Evolutionary conservation across 805 yeast genomes (phyloP).

Genomic region (Cephaloascus fragrans): DNA sequence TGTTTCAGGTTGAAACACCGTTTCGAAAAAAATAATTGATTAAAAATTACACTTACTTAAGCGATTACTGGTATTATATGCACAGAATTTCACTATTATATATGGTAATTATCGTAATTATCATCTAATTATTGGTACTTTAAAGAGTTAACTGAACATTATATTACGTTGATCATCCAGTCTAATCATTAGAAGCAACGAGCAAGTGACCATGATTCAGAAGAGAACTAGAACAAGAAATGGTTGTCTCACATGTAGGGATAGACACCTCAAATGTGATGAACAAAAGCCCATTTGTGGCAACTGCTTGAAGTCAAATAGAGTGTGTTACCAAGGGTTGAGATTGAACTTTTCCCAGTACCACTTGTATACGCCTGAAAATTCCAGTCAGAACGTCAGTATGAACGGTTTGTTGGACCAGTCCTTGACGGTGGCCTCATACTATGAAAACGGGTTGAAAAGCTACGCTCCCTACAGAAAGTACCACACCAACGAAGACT

Average conservation of each 20-base stretch:
- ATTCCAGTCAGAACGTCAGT: not conserved
- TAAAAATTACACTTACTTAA: too few relatives aligned
- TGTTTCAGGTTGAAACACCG: too few relatives aligned
- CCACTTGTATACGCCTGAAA: constrained; percentile 4
- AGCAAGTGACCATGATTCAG: too few relatives aligned
- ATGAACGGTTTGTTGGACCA: constrained; percentile 22
- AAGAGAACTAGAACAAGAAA: constrained; percentile 9
- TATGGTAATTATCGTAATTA: too few relatives aligned
- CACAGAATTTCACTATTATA: too few relatives aligned
- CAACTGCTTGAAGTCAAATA: constrained; percentile 40
- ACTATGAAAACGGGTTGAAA: constrained; percentile 22
- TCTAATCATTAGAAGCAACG: too few relatives aligned
- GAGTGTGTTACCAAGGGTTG: constrained; percentile 36
- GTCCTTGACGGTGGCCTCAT: constrained; percentile 29
- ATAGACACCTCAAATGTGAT: constrained; percentile 61
- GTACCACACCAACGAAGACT: constrained; percentile 19
- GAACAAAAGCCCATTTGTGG: constrained; percentile 53
- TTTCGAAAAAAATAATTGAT: too few relatives aligned
- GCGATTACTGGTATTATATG: too few relatives aligned
- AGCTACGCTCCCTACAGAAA: constrained; percentile 21
- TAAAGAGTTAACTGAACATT: too few relatives aligned
- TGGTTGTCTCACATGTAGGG: constrained; percentile 56
- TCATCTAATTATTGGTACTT: too few relatives aligned
- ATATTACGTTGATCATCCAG: too few relatives aligned
- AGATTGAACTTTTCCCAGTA: constrained; percentile 35